Evolutionary conservation across 2,329 filamentous ascomycete species (phyloP).

Genomic region (Hymenoscyphus repandus): DNA sequence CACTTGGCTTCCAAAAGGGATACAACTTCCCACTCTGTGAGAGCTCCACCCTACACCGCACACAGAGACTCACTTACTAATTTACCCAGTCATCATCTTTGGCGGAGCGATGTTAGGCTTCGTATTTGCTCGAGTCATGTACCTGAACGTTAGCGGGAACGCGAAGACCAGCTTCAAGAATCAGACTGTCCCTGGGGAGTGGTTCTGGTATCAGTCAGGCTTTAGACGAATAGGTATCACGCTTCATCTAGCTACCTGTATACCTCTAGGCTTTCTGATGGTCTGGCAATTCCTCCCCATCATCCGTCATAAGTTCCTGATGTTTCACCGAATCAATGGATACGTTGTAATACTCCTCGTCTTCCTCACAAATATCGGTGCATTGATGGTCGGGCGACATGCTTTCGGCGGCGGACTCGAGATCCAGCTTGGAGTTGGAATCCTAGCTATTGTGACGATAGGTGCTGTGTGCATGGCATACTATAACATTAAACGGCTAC

Average conservation of each 20-base stretch:
- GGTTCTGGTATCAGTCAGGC: slow-evolving; percentile 34
- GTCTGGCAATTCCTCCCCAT: slow-evolving; percentile 45
- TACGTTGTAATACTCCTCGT: slow-evolving; percentile 48
- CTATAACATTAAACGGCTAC: slow-evolving; percentile 52
- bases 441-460: slow-evolving; percentile 41
- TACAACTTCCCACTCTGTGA: slow-evolving; percentile 47
- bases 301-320: slow-evolving; percentile 41
- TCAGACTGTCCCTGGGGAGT: slow-evolving; percentile 36
- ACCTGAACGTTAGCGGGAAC: slow-evolving; percentile 25
- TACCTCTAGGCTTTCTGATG: slow-evolving; percentile 41
- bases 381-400: slow-evolving; percentile 46
- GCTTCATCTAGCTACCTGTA: slow-evolving; percentile 40
- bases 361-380: slow-evolving; percentile 41
- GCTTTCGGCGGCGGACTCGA: slow-evolving; percentile 50
- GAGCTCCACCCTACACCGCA: background rate
- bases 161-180: slow-evolving; percentile 17
- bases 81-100: slow-evolving; percentile 16
- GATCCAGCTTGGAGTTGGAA: slow-evolving; percentile 40
- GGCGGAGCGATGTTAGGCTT: slow-evolving; percentile 23
- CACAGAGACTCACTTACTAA: background rate
- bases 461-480: slow-evolving; percentile 42
- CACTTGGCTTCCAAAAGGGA: slow-evolving; percentile 57
- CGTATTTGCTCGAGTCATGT: slow-evolving; percentile 14
- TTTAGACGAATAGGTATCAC: slow-evolving; percentile 38
- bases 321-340: slow-evolving; percentile 57